Base-by-base conservation (phyloP, 345 rosid genomes). In the Capsella bursapastoris region DNA sequence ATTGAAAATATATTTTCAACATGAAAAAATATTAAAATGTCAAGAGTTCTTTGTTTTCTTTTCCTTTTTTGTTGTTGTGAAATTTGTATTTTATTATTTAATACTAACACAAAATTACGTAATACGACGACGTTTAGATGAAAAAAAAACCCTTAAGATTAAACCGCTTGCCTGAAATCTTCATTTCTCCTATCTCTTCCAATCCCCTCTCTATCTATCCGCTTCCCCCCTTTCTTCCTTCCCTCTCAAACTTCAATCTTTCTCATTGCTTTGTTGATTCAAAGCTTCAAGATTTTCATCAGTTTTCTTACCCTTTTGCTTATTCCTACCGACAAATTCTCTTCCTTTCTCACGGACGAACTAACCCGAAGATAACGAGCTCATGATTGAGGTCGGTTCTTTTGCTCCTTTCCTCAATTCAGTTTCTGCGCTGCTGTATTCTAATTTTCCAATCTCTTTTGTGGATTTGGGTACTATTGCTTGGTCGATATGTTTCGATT, bases 371-470 rank as follows among this genome's bases (percentile, higher is more conserved):
- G 56, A 38, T 70, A 56, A 48, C 69, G 32, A 72, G 80, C 63
- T 37, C 14, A 75, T 80, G 80, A 71, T 75, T 75, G 71, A 80
- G 83, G 83, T 80, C 59, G 9, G 64, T 76, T 49, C 47, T 34
- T 59, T 9, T 60, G 7, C 50, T 75, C 47, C 31, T 52, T 32
- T 32, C 28, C 18, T 53, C 56, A 7, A 22, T 22, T 49, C 48
- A 44, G 12, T 13, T 68, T 47, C 13, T 1, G 8, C 32, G 25
- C 11, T 8, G 0, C 4, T 55, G 0, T 28, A 3, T 8, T 64
- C 25, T 47, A 47, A 8, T 61, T 40, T 15, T 15, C 0, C 5
- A 51, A 14, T 15, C 44, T 41, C 22, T 4, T 44, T 18, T 14
- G 15, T 35, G 28, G 14, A 5, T 44, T 32, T 55, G 63, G 38